Evolutionary conservation across 495 filamentous ascomycete species (phyloP).

Genomic region (Hypoxylon intermedium): DNA sequence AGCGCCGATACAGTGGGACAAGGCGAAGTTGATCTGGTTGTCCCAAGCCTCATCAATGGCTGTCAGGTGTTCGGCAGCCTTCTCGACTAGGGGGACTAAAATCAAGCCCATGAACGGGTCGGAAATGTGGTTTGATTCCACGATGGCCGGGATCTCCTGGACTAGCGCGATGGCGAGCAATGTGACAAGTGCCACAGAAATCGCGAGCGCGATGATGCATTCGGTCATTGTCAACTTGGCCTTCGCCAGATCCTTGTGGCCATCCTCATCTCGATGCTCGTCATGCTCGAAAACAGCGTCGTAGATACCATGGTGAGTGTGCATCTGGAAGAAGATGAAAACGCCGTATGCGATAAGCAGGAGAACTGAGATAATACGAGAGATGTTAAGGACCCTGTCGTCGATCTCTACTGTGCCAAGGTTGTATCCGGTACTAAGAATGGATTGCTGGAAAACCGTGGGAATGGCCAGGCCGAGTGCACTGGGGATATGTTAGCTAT

Average conservation of each 20-base stretch:
- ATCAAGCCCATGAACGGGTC: slow-evolving; percentile 85
- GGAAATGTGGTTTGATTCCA: slow-evolving; percentile 65
- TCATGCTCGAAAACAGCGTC: slow-evolving; percentile 67
- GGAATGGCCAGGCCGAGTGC: slow-evolving; percentile 84
- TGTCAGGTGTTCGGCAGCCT: slow-evolving; percentile 87
- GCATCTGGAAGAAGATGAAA: slow-evolving; percentile 82
- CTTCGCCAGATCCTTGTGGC: slow-evolving; percentile 66
- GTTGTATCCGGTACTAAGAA: slow-evolving; percentile 51
- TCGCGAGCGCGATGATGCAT: slow-evolving; percentile 67
- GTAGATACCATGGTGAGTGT: slow-evolving; percentile 83
- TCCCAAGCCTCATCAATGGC: slow-evolving; percentile 92
- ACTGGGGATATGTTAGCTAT: slow-evolving; percentile 40
- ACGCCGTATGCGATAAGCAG: slow-evolving; percentile 80
- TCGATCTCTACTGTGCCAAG: slow-evolving; percentile 51
- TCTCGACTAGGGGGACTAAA: slow-evolving; percentile 84
- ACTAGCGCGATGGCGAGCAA: slow-evolving; percentile 85
- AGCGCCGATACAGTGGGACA: slow-evolving; percentile 86
- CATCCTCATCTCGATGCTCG: slow-evolving; percentile 73
- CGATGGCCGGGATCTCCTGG: slow-evolving; percentile 77
- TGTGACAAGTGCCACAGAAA: slow-evolving; percentile 76
- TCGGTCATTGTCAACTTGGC: slow-evolving; percentile 82
- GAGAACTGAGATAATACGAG: slow-evolving; percentile 76
- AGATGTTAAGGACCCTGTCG: slow-evolving; percentile 67
- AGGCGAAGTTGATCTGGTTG: slow-evolving; percentile 86
- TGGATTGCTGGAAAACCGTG: slow-evolving; percentile 73